Evolutionary conservation across 495 filamentous ascomycete species (phyloP).

Genomic region (Parachaetomium inaequale): DNA sequence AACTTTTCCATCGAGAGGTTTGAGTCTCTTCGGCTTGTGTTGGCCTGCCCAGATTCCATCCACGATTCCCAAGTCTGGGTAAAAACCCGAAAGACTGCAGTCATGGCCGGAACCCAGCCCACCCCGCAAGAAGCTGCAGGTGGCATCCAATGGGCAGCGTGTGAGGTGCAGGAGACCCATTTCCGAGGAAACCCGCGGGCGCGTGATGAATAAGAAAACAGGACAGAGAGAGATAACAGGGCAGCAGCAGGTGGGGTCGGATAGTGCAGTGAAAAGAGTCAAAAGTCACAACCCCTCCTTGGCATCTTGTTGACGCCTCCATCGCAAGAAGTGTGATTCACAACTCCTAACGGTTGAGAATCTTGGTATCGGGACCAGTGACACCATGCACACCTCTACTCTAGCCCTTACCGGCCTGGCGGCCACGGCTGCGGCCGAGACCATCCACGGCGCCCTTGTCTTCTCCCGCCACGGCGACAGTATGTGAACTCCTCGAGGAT

Average conservation of each 20-base stretch:
- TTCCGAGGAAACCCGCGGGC: conserved; percentile 6
- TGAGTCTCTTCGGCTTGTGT: not conserved
- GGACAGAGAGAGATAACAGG: not conserved
- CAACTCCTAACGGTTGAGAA: not conserved
- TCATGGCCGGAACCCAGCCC: not conserved
- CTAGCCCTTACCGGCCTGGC: conserved; percentile 39
- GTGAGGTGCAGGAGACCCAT: not conserved
- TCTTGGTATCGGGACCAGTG: not conserved
- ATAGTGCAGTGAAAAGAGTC: not conserved
- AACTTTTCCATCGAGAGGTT: no score
- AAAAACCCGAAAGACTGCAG: not conserved
- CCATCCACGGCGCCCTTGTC: conserved; percentile 22
- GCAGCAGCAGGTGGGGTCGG: not conserved
- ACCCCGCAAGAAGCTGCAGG: not conserved
- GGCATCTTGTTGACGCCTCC: not conserved
- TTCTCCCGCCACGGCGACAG: conserved; percentile 26
- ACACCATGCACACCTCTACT: not conserved
- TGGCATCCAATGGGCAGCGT: not conserved
- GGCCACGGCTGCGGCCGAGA: conserved; percentile 29
- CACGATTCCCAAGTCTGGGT: not conserved
- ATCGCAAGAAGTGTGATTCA: not conserved
- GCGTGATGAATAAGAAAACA: not conserved
- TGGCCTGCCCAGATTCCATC: not conserved
- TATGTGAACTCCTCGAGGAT: not conserved
- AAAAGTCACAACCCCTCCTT: conserved; percentile 1